Percentiles rank a stretch among this genome's conserved stretches.
Evolutionary conservation across 257 asterid species (phyloP).

Genomic region (Scutellaria galericulata): DNA sequence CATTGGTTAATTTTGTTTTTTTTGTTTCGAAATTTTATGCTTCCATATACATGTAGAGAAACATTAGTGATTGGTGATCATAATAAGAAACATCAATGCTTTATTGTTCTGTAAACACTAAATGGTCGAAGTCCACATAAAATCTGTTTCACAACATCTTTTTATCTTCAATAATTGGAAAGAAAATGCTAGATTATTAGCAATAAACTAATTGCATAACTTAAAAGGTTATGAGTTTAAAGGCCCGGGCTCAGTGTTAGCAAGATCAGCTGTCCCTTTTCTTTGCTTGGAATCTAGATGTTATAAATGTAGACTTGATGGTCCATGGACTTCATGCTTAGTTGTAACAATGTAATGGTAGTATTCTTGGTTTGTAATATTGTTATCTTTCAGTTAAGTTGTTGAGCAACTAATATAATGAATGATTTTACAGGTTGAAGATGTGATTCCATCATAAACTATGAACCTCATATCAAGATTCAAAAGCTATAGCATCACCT

Average conservation of each 20-base stretch:
- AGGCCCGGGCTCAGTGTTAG: neutral
- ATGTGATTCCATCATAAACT: slow-evolving; percentile 19
- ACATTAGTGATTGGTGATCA: no score
- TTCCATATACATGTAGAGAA: neutral
- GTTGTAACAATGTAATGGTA: neutral
- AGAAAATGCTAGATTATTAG: neutral
- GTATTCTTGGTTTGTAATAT: neutral
- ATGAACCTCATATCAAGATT: slow-evolving; percentile 27
- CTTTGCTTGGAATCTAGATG: neutral
- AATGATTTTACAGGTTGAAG: slow-evolving; percentile 34
- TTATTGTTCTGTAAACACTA: neutral
- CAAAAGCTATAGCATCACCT: slow-evolving; percentile 32
- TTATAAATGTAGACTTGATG: slow-evolving; percentile 1
- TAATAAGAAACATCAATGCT: neutral
- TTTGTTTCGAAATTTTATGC: neutral
- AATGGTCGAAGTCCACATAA: neutral
- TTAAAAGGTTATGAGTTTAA: neutral
- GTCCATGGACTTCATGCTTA: neutral
- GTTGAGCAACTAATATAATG: slow-evolving; percentile 17
- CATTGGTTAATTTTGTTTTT: neutral
- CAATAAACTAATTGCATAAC: neutral
- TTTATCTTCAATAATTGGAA: neutral
- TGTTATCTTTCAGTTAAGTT: neutral
- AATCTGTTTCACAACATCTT: neutral
- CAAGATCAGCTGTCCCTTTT: neutral